phyloP scores from a whole-genome alignment of 2,329 filamentous ascomycete genomes.

The Cryphonectria parasitica region DNA sequence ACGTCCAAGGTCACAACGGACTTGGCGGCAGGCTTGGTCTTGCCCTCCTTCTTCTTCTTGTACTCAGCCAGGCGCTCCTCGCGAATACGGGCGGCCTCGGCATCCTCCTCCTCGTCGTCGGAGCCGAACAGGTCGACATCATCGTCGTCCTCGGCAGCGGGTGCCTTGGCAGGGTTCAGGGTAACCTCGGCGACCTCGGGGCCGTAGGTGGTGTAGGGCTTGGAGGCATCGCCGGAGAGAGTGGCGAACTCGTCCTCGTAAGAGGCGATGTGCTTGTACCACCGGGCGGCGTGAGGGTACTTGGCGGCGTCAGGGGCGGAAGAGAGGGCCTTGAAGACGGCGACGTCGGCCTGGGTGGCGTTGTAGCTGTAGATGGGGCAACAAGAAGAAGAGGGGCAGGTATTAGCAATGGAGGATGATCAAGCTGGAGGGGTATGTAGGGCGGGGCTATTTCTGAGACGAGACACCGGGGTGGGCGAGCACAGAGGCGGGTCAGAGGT shows the following conservation, averaged over 20 bases:
- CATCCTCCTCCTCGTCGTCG: slow-evolving; percentile 93
- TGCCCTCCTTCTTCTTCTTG: slow-evolving; percentile 94
- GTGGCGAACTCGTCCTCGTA: slow-evolving; percentile 92
- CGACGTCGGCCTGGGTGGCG: slow-evolving; percentile 94
- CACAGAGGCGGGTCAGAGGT: slow-evolving; percentile 60
- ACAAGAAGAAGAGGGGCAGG: background rate
- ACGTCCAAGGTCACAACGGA: slow-evolving; percentile 94
- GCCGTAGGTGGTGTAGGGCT: slow-evolving; percentile 88
- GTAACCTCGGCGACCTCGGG: slow-evolving; percentile 79
- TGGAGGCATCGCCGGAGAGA: slow-evolving; percentile 87
- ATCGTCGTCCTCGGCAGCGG: slow-evolving; percentile 68
- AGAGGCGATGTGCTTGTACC: slow-evolving; percentile 98
- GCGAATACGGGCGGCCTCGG: slow-evolving; percentile 79
- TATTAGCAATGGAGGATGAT: slow-evolving; percentile 14
- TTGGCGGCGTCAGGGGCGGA: slow-evolving; percentile 77
- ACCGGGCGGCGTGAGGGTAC: slow-evolving; percentile 92
- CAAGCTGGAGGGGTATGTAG: background rate
- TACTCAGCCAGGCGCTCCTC: slow-evolving; percentile 92
- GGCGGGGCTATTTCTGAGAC: background rate
- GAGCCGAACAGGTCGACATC: slow-evolving; percentile 93
- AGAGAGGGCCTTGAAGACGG: slow-evolving; percentile 88
- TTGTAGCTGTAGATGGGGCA: slow-evolving; percentile 46
- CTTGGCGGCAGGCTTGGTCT: slow-evolving; percentile 91
- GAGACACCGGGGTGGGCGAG: background rate
- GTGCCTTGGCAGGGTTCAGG: slow-evolving; percentile 84